A percentile compares a stretch with the other conserved stretches of the same genome.
Conservation (phyloP, 1,284 basidiomycete genomes). For the Apiotrichum mycotoxinovorans region DNA sequence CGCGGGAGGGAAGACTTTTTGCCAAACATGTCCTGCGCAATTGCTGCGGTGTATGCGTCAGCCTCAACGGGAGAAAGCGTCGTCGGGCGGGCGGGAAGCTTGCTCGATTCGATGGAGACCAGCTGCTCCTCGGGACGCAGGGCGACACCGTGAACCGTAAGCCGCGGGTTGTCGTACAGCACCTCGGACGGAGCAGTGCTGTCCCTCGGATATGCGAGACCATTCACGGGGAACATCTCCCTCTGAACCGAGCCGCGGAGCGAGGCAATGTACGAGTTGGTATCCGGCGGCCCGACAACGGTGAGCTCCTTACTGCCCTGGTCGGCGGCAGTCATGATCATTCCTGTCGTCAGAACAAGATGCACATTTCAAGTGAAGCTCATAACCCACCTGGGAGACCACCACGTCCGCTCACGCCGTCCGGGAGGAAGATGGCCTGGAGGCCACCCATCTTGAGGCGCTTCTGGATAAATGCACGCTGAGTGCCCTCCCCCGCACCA, state of each 20-base stretch:
- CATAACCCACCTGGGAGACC: constrained; percentile 64
- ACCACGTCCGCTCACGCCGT: constrained; percentile 56
- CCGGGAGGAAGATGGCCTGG: constrained; percentile 69
- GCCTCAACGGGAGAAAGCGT: neutral
- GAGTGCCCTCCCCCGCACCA: constrained; percentile 78
- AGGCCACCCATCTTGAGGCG: constrained; percentile 62
- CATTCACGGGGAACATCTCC: constrained; percentile 13
- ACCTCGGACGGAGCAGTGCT: constrained; percentile 15
- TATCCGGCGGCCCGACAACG: constrained; percentile 68
- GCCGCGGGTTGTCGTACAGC: constrained; percentile 24
- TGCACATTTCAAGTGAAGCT: no score
- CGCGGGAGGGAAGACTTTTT: neutral
- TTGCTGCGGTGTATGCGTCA: constrained; percentile 4
- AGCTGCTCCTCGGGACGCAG: constrained; percentile 11
- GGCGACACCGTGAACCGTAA: constrained; percentile 35
- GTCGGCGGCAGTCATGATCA: constrained; percentile 80
- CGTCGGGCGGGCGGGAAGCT: neutral
- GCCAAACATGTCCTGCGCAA: constrained; percentile 32
- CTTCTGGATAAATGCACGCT: constrained; percentile 67
- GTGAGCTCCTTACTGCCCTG: constrained; percentile 59
- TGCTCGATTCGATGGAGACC: neutral
- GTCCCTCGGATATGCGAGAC: constrained; percentile 13
- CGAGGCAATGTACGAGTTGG: constrained; percentile 67
- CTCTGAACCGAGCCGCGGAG: constrained; percentile 46
- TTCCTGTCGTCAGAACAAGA: constrained; percentile 55